Percentiles rank a stretch among this genome's conserved stretches.
Evolutionary conservation across 78 protist species (phyloP).

Genomic region (Dictyostelium citrinum): DNA sequence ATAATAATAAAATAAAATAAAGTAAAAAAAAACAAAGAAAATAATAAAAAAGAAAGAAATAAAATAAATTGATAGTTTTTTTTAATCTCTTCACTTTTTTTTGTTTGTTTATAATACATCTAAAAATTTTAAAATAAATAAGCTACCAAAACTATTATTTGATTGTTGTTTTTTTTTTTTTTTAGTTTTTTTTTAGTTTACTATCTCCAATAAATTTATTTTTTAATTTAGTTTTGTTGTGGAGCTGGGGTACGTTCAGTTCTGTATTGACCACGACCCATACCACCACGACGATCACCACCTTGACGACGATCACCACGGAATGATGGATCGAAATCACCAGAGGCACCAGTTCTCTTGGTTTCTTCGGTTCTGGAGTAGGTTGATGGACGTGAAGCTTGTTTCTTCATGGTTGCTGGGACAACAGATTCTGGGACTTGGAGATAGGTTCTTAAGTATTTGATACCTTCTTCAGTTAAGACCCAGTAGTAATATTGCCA

Average conservation of each 20-base stretch:
- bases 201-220: not conserved
- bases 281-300: not conserved
- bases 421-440: conserved; percentile 92
- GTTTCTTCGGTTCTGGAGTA: conserved; percentile 20
- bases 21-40: no score
- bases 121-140: not conserved
- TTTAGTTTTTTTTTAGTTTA: not conserved
- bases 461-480: conserved; percentile 95
- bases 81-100: not conserved
- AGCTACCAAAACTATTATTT: not conserved
- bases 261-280: not conserved
- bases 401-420: conserved; percentile 93
- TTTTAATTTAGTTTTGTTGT: not conserved
- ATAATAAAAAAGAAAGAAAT: no score
- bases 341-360: conserved; percentile 72
- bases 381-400: conserved; percentile 20
- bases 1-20: no score
- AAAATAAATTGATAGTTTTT: no score
- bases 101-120: no score
- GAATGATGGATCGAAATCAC: conserved; percentile 71
- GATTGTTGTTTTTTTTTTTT: not conserved
- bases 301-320: conserved; percentile 6
- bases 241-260: not conserved
- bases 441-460: conserved; percentile 93
- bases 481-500: conserved; percentile 95